Conservation (phyloP, 2,329 filamentous ascomycete species). For the Fusarium compactum region DNA sequence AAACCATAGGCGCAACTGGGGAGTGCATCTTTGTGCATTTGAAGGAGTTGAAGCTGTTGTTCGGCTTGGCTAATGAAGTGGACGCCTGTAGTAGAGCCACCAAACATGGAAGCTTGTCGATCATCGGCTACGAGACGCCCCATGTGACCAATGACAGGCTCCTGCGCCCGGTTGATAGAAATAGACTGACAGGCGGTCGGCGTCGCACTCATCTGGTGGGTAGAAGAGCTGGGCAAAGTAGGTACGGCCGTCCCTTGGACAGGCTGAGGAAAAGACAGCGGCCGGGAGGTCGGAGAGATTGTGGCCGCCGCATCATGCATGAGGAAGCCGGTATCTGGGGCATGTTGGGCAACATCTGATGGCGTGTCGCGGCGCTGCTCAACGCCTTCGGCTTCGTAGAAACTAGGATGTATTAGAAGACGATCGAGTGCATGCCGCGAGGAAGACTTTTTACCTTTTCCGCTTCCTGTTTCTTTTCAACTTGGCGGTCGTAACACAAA, state of each 20-base stretch:
- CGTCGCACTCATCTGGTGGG: background rate
- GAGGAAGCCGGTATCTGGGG: background rate
- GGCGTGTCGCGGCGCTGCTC: constrained; percentile 6
- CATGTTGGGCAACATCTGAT: background rate
- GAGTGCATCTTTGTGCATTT: constrained; percentile 41
- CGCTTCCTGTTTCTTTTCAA: constrained; percentile 26
- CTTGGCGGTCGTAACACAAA: constrained; percentile 19
- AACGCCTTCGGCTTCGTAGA: constrained; percentile 21
- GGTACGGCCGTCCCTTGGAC: background rate
- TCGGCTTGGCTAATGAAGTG: constrained; percentile 47
- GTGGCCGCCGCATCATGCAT: background rate
- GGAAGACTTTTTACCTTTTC: background rate
- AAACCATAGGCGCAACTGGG: constrained; percentile 43
- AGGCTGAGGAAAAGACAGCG: background rate
- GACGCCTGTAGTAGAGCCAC: constrained; percentile 45
- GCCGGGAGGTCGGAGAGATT: background rate
- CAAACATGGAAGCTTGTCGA: constrained; percentile 41
- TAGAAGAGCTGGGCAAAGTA: background rate
- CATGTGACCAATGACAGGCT: constrained; percentile 45
- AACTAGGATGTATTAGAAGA: background rate
- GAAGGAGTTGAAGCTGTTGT: constrained; percentile 42
- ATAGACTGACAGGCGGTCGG: background rate
- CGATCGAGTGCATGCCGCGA: accelerated
- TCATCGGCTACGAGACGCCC: constrained; percentile 42
- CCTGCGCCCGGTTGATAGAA: background rate